These are phyloP conservation scores for Lepiota subincarnata DNA, from an alignment of 768 basidiomycete species.

Conservation along the genomic window DNA sequence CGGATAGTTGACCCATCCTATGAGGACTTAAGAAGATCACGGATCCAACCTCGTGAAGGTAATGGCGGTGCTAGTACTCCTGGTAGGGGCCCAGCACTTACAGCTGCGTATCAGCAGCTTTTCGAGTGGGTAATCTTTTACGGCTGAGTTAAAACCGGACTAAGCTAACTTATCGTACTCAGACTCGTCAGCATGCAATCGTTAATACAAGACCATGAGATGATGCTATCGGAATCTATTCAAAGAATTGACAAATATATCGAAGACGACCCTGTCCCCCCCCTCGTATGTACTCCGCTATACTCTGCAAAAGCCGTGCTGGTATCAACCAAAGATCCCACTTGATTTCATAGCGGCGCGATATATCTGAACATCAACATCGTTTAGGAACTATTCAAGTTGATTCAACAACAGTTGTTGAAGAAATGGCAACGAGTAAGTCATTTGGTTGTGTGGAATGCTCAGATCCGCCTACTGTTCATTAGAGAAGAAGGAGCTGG, in stretches of 20 bases:
- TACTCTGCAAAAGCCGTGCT: not conserved
- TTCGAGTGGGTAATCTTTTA: slow-evolving; percentile 50
- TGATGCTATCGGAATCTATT: slow-evolving; percentile 45
- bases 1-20: slow-evolving; percentile 11
- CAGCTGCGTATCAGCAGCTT: slow-evolving; percentile 64
- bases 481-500: slow-evolving; percentile 29
- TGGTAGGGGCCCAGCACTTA: slow-evolving; percentile 19
- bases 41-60: slow-evolving; percentile 31
- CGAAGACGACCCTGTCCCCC: slow-evolving; percentile 32
- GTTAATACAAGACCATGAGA: slow-evolving; percentile 46
- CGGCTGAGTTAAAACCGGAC: not conserved
- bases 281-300: slow-evolving; percentile 35
- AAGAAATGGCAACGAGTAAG: slow-evolving; percentile 45
- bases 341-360: slow-evolving; percentile 51
- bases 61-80: slow-evolving; percentile 13
- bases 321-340: slow-evolving; percentile 9
- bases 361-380: slow-evolving; percentile 62
- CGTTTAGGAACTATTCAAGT: slow-evolving; percentile 47
- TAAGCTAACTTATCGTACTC: not conserved
- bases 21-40: slow-evolving; percentile 21
- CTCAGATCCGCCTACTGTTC: not conserved
- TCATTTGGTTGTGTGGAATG: slow-evolving; percentile 5
- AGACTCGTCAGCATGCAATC: slow-evolving; percentile 55
- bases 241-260: slow-evolving; percentile 45
- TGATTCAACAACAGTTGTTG: slow-evolving; percentile 37